Evolutionary conservation across 805 yeast species (phyloP), one percentile per base, ranked within the genome.

Genomic region (Metschnikowia drakensbergensis): DNA sequence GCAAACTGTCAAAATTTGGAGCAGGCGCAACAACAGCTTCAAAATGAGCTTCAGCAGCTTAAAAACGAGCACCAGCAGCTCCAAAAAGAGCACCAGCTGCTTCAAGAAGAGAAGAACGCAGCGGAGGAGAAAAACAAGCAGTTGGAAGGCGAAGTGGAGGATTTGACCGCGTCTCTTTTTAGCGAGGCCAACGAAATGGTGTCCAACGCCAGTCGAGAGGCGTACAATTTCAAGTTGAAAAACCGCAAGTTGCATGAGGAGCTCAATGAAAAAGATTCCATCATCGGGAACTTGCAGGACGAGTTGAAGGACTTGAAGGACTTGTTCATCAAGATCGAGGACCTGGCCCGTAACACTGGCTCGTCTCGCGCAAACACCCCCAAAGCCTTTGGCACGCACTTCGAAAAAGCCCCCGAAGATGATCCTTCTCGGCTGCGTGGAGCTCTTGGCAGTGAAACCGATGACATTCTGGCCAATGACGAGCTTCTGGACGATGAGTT

Each of bases 101-200:
- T 61, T 4, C 70, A 66, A 58, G 52, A 52, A 37, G 53, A 53
- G 48, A 79, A 78, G 51, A 65, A 63, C 7, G 69, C 63, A 6
- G 84, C 88, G 0, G 85, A 83, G 54, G 69, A 67, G 8, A 87
- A 84, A 55, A 83, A 79, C 13, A 71, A 77, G 40, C 75, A 77
- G 49, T 66, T 88, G 44, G 80, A 84, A 52, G 79, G 75, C 30
- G 96, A 88, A 61, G 86, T 88, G 33, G 94, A 87, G 60, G 96
- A 88, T 35, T 67, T 88, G 41, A 80, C 90, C 1, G 88, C 84
- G 1, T 81, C 90, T 1, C 67, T 88, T 30, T 88, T 88, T 61
- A 85, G 81, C 53, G 94, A 89, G 61, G 96, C 96, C 10, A 88
- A 88, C 61, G 76, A 77, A 43, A 87, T 88, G 88, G 96, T 88